These are phyloP conservation scores for Roridomyces roridus DNA, from an alignment of 768 basidiomycete genomes.

Conservation along the genomic window DNA sequence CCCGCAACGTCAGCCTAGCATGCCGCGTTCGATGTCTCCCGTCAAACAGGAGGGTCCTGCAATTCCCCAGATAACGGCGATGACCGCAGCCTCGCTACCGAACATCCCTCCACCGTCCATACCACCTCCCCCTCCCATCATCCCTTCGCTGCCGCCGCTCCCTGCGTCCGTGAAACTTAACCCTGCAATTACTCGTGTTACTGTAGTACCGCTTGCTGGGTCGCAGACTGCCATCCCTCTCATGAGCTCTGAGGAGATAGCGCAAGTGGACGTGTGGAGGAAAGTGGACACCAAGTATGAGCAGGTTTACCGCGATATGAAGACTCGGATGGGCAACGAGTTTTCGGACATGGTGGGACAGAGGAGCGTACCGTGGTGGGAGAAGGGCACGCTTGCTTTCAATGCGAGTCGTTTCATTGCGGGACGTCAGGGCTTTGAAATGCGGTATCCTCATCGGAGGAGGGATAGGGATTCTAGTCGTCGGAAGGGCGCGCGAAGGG, in stretches of 20 bases:
- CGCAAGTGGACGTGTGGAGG: conserved; percentile 67
- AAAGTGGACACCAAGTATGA: conserved; percentile 66
- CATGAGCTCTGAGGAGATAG: conserved; percentile 57
- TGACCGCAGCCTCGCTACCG: conserved; percentile 9
- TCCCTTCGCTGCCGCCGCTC: conserved; percentile 47
- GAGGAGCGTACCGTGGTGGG: conserved; percentile 62
- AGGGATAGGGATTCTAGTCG: conserved; percentile 45
- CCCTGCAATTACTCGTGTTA: conserved; percentile 65
- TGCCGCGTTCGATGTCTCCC: background rate
- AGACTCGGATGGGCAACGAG: conserved; percentile 59
- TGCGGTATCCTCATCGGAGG: conserved; percentile 47
- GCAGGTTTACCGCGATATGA: conserved; percentile 51
- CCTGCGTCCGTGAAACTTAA: conserved; percentile 54
- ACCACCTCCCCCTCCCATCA: conserved; percentile 26
- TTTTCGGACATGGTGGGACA: conserved; percentile 49
- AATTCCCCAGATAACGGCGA: conserved; percentile 14
- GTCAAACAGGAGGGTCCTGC: background rate
- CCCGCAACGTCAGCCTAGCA: background rate
- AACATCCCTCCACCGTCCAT: conserved; percentile 3
- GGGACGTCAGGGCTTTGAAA: conserved; percentile 57
- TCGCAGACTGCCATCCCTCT: conserved; percentile 60
- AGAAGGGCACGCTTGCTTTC: conserved; percentile 54
- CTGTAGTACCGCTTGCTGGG: conserved; percentile 63
- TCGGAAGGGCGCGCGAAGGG: conserved; percentile 62
- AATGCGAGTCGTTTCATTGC: conserved; percentile 45